Base-by-base conservation (phyloP, 2,329 filamentous ascomycete genomes). In the Endothia cerciana region DNA sequence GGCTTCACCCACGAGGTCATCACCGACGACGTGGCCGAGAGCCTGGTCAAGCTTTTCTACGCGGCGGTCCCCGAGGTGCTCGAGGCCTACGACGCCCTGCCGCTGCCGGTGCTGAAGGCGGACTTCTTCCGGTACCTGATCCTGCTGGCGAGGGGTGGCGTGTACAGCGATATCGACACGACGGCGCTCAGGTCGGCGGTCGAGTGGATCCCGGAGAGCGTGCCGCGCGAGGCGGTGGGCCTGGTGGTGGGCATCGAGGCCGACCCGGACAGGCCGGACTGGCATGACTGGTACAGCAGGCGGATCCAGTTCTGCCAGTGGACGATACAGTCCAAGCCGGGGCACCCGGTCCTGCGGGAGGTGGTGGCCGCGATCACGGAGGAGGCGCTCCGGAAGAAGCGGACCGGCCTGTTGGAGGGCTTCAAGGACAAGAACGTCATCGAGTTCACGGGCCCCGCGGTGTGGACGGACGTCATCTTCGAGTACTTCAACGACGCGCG, bases 251-350 rank as follows among this genome's bases (percentile, higher is more conserved):
- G 95, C 66, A 97, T 99, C 70, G 95, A 99, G 81, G 95, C 95
- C 4, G 95, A 99, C 75, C 93, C 95, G 0, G 93, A 98, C 77
- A 88, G 95, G 58, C 86, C 87, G 3, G 95, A 99, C 77, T 99
- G 95, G 95, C 85, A 88, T 43, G 83, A 97, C 1, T 98, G 94
- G 95, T 99, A 98, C 82, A 95, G 93, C 69, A 91, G 95, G 67
- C 88, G 94, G 69, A 94, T 99, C 68, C 95, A 98, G 76, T 98
- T 99, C 79, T 99, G 95, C 80, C 95, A 99, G 77, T 99, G 95
- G 95, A 99, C 95, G 1, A 97, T 99, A 69, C 94, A 98, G 78
- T 83, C 91, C 65, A 99, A 99, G 78, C 91, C 94, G 0, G 95
- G 95, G 13, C 95, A 99, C 76, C 95, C 95, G 0, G 88, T 97